These are phyloP conservation scores for Microbotryum intermedium DNA, from an alignment of 1,284 basidiomycete genomes.

Conservation along the genomic window DNA sequence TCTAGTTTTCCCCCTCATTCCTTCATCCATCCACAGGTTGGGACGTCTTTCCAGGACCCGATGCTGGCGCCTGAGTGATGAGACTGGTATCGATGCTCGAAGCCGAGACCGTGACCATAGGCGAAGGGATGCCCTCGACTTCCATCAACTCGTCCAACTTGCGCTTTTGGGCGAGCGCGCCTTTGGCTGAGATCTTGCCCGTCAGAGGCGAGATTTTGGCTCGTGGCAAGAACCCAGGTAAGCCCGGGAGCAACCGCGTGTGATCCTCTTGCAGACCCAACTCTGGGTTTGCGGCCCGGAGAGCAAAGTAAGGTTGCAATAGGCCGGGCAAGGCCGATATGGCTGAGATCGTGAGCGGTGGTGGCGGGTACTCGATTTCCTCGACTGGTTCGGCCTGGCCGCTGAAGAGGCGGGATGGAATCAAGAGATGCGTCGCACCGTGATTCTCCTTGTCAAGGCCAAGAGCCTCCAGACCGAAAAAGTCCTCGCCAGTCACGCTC, in stretches of 20 bases:
- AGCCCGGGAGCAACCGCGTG: not conserved
- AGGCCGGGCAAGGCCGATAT: conserved; percentile 75
- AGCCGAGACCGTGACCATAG: too few species aligned
- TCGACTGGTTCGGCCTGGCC: conserved; percentile 46
- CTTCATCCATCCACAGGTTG: too few species aligned
- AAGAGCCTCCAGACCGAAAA: conserved; percentile 76
- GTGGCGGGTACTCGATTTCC: conserved; percentile 56
- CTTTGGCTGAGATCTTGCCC: conserved; percentile 24
- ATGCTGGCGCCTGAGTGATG: too few species aligned
- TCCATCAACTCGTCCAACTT: too few species aligned
- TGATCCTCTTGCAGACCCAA: conserved; percentile 28
- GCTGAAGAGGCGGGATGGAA: conserved; percentile 71
- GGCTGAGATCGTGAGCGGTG: conserved; percentile 57
- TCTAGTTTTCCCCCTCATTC: too few species aligned
- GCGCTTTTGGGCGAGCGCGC: not conserved
- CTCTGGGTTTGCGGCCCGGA: conserved; percentile 17
- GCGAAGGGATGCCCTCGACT: too few species aligned
- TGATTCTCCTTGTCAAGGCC: conserved; percentile 75
- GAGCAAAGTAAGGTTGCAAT: conserved; percentile 59
- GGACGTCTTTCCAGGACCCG: too few species aligned
- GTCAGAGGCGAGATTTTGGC: conserved; percentile 16
- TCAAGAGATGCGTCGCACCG: conserved; percentile 63
- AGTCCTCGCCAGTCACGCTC: conserved; percentile 82
- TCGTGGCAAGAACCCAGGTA: conserved; percentile 7
- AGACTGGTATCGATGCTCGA: too few species aligned